Conservation (phyloP, 108 stramenopile genomes). For the Pelagomonas calceolata region DNA sequence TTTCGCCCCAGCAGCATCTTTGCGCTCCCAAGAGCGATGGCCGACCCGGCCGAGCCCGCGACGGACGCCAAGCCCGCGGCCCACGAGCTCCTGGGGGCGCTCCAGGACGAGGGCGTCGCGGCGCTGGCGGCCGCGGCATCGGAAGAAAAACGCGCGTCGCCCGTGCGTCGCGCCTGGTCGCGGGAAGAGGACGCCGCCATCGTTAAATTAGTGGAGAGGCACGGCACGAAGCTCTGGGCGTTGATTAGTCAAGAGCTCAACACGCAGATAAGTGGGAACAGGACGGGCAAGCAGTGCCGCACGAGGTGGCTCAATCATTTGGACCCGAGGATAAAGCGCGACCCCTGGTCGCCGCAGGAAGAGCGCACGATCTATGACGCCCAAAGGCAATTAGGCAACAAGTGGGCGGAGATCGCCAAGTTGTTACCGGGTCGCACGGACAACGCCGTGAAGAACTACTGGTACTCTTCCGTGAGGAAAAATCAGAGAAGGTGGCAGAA, state of each 20-base stretch:
- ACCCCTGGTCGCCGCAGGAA: conserved; percentile 62
- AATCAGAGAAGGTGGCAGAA: background rate
- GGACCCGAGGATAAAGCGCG: conserved; percentile 35
- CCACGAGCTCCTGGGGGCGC: too few relatives aligned
- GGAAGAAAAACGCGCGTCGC: too few relatives aligned
- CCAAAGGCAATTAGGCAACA: conserved; percentile 45
- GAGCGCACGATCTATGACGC: conserved; percentile 45
- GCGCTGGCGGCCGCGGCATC: too few relatives aligned
- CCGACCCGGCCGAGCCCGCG: too few relatives aligned
- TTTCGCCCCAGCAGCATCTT: too few relatives aligned
- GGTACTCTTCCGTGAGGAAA: conserved; percentile 71
- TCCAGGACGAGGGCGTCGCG: too few relatives aligned
- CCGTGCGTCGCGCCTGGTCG: background rate
- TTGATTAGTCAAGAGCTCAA: background rate
- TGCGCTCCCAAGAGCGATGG: too few relatives aligned
- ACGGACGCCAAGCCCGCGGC: too few relatives aligned
- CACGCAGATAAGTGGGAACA: conserved; percentile 14
- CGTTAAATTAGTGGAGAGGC: background rate
- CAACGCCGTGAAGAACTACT: conserved; percentile 95
- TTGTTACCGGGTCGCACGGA: conserved; percentile 81
- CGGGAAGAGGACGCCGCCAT: background rate
- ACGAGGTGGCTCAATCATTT: conserved; percentile 46
- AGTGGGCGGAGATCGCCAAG: conserved; percentile 90
- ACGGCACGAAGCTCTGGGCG: background rate
- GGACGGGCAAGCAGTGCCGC: conserved; percentile 40